Evolutionary conservation across 495 filamentous ascomycete genomes (phyloP).

Genomic region (Aspergillus asperescens): DNA sequence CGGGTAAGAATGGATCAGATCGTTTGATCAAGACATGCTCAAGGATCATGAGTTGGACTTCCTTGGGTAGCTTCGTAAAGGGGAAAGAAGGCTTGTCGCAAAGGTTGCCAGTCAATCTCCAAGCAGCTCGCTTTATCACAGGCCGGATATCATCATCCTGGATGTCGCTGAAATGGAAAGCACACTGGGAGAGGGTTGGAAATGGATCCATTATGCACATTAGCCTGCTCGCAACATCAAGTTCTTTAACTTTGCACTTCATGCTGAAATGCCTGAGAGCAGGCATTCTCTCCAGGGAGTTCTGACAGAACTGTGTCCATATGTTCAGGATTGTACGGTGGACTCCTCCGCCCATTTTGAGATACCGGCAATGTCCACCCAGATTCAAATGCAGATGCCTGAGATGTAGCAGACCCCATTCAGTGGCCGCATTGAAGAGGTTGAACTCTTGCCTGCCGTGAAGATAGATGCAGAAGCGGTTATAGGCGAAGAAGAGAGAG

Average conservation of each 20-base stretch:
- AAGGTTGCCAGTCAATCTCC: conserved; percentile 17
- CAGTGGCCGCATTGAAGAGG: conserved; percentile 11
- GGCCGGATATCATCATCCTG: conserved; percentile 15
- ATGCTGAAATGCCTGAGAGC: conserved; percentile 19
- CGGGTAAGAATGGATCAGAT: conserved; percentile 14
- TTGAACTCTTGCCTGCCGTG: conserved; percentile 13
- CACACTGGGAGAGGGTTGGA: conserved; percentile 18
- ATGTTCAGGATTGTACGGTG: conserved; percentile 15
- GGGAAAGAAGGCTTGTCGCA: conserved; percentile 13
- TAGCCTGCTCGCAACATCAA: conserved; percentile 16
- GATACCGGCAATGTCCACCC: conserved; percentile 15
- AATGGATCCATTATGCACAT: conserved; percentile 17
- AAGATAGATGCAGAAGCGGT: conserved; percentile 18
- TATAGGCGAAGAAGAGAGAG: conserved; percentile 14
- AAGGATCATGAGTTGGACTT: conserved; percentile 26
- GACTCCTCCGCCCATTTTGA: conserved; percentile 6
- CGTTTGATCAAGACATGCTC: conserved; percentile 18
- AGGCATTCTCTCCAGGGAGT: conserved; percentile 12
- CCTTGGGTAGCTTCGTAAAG: conserved; percentile 24
- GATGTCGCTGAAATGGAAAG: conserved; percentile 16
- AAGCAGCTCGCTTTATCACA: conserved; percentile 16
- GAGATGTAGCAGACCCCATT: conserved; percentile 13
- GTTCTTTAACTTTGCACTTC: conserved; percentile 21
- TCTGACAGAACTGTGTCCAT: conserved; percentile 22
- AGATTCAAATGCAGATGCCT: conserved; percentile 22